phyloP scores from a whole-genome alignment of 2,329 filamentous ascomycete species.

The Claviceps sp. region DNA sequence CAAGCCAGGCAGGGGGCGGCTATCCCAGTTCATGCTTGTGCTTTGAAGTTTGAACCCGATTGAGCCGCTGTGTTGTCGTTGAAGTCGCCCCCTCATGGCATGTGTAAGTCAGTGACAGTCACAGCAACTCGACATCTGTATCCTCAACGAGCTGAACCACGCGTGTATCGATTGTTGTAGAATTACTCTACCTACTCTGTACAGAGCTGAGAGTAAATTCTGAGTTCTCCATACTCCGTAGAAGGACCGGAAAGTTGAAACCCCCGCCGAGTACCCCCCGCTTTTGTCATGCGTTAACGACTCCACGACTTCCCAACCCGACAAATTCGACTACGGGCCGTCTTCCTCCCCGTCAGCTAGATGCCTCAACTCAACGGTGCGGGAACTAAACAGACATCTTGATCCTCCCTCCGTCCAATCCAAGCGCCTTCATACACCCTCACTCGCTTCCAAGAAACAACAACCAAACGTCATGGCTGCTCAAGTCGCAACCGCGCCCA shows the following conservation, averaged over 20 bases:
- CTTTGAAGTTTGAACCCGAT: not conserved
- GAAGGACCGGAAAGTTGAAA: not conserved
- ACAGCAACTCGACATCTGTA: too few relatives aligned
- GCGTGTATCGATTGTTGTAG: too few relatives aligned
- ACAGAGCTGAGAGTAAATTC: too few relatives aligned
- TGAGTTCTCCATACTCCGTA: too few relatives aligned
- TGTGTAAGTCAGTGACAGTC: too few relatives aligned
- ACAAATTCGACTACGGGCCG: not conserved
- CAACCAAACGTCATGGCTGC: conserved; percentile 18
- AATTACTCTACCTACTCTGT: too few relatives aligned
- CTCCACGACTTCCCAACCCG: not conserved
- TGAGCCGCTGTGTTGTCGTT: too few relatives aligned
- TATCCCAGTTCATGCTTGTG: not conserved
- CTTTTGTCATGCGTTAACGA: not conserved
- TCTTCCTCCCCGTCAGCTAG: not conserved
- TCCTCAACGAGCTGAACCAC: too few relatives aligned
- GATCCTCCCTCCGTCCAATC: not conserved
- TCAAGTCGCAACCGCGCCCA: conserved; percentile 9
- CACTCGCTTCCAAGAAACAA: not conserved
- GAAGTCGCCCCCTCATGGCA: too few relatives aligned
- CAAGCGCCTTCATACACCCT: not conserved
- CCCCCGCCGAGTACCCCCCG: not conserved
- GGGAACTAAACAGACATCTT: not conserved
- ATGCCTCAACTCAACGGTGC: not conserved
- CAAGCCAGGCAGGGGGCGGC: not conserved